Evolutionary conservation across 768 basidiomycete species (phyloP), one percentile per base, ranked within the genome.

Genomic region (Hydnomerulius pinastri): DNA sequence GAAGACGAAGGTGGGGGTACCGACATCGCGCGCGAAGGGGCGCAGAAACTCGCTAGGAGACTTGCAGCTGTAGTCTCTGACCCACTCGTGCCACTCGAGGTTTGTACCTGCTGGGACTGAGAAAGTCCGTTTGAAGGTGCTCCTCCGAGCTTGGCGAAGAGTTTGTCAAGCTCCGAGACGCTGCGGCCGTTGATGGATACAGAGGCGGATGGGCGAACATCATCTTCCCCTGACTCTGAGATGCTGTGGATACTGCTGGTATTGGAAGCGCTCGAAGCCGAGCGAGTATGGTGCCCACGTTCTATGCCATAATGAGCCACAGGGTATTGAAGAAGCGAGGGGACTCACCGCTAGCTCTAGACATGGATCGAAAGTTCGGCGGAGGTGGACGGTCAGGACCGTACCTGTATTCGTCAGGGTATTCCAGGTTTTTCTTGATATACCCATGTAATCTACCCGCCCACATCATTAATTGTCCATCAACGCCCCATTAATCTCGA

Each of bases 351-450:
- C 65, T 69, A 23, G 62, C 41, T 48, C 68, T 59, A 47, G 67
- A 70, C 7, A 45, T 43, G 3, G 67, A 68, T 51, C 68, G 68
- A 37, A 67, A 73, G 57, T 79, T 80, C 21, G 82, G 80, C 15
- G 83, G 85, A 4, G 85, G 86, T 6, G 80, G 83, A 27, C 77
- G 72, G 54, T 81, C 82, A 3, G 84, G 85, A 18, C 84, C 85
- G 65, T 86, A 88, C 51, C 79, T 77, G 61, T 74, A 88, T 50
- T 86, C 75, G 52, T 88, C 81, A 11, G 90, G 90, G 63, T 92
- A 91, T 9, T 82, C 77, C 15, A 77, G 46, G 44, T 86, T 85
- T 59, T 75, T 73, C 70, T 81, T 83, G 63, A 89, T 78, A 58
- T 81, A 89, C 1, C 74, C 75, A 63, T 85, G 85, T 18, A 90